Evolutionary conservation across 108 stramenopile genomes (phyloP), one percentile per base, ranked within the genome.

Genomic region (Cyclotella atomus): DNA sequence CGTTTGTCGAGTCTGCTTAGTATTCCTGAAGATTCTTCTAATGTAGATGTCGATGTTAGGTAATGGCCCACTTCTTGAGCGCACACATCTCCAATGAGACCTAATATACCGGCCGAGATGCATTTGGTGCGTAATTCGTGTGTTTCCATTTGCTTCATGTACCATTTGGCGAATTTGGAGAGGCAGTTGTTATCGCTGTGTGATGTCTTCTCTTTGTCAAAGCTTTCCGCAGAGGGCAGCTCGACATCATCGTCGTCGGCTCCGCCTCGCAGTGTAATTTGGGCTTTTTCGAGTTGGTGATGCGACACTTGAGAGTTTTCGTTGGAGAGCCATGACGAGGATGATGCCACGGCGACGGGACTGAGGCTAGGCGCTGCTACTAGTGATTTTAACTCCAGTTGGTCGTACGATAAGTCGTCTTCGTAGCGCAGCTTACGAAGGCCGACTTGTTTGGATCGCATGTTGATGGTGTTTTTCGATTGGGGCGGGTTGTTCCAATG

Each of bases 111-210:
- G 33, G 81, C 57, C 33, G 73, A 69, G 62, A 82, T 54, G 59
- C 64, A 75, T 71, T 82, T 82, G 34, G 81, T 82, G 2, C 66
- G 65, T 34, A 82, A 35, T 66, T 82, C 81, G 27, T 75, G 81
- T 15, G 45, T 28, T 34, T 82, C 68, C 57, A 82, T 66, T 28
- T 75, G 69, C 34, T 60, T 65, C 70, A 75, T 75, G 70, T 82
- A 82, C 81, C 73, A 82, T 20, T 56, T 59, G 2, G 56, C 65
- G 15, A 57, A 74, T 30, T 10, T 20, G 41, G 36, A 24, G 15
- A 41, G 36, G 1, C 3, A 21, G 44, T 44, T 29, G 23, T 62
- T n/a, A n/a, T n/a, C n/a, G n/a, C n/a, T 24, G 19, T 19, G 10
- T 52, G 52, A 10, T 9, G 52, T 24, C 21, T 62, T 62, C 38